phyloP scores from a whole-genome alignment of 768 basidiomycete species.

The Pisolithus albus region DNA sequence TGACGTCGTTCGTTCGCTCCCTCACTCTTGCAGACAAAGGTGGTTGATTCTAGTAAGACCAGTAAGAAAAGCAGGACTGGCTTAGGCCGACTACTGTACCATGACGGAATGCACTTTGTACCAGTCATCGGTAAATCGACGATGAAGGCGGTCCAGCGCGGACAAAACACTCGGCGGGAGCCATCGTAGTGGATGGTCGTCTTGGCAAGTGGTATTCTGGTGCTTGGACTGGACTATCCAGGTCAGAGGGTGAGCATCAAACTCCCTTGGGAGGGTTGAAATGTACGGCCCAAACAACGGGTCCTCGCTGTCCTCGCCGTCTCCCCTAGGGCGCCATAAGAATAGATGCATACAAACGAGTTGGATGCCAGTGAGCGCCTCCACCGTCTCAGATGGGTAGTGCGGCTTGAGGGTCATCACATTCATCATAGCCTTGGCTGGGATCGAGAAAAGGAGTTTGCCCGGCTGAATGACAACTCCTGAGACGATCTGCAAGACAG shows the following conservation, averaged over 20 bases:
- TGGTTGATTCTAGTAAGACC: constrained; percentile 3
- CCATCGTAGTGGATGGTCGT: constrained; percentile 29
- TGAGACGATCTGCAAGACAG: background rate
- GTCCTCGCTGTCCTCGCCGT: constrained; percentile 39
- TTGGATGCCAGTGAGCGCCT: constrained; percentile 56
- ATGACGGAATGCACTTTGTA: constrained; percentile 40
- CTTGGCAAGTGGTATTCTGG: constrained; percentile 7
- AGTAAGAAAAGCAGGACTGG: background rate
- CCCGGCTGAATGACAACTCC: constrained; percentile 35
- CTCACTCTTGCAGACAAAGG: background rate
- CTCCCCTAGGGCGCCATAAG: constrained; percentile 49
- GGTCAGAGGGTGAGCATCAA: constrained; percentile 76
- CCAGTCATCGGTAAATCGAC: constrained; percentile 58
- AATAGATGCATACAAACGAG: constrained; percentile 76
- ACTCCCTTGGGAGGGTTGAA: constrained; percentile 64
- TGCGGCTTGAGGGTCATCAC: constrained; percentile 53
- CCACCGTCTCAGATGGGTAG: constrained; percentile 38
- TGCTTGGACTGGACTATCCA: constrained; percentile 45
- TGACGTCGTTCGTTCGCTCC: background rate
- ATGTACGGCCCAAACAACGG: constrained; percentile 70
- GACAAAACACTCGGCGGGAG: constrained; percentile 44
- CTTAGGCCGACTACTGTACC: constrained; percentile 33
- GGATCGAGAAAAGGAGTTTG: constrained; percentile 60
- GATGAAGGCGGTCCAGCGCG: constrained; percentile 37
- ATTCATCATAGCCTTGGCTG: constrained; percentile 67